phyloP scores from a whole-genome alignment of 768 basidiomycete genomes.

The Boletus rubroflammeus region DNA sequence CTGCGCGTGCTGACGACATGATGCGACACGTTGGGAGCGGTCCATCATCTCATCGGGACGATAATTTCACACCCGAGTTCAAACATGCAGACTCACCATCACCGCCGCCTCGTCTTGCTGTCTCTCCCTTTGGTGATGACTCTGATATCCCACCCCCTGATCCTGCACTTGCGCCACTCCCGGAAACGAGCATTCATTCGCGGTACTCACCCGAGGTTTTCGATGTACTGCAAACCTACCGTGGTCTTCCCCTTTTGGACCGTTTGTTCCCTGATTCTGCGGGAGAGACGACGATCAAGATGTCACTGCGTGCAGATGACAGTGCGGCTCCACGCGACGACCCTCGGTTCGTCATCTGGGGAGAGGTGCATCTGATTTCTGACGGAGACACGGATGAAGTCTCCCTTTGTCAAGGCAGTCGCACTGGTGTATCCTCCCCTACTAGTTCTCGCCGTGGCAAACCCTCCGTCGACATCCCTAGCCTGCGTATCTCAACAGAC shows the following conservation, averaged over 20 bases:
- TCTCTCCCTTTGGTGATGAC: constrained; percentile 29
- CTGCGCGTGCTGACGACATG: constrained; percentile 55
- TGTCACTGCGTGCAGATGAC: constrained; percentile 64
- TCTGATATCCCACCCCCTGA: constrained; percentile 27
- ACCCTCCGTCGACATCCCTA: constrained; percentile 26
- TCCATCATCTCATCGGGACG: constrained; percentile 6
- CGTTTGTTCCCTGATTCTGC: constrained; percentile 53
- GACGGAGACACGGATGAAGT: constrained; percentile 35
- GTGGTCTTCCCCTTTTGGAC: constrained; percentile 72
- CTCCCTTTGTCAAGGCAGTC: constrained; percentile 39
- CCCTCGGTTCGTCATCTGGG: constrained; percentile 92
- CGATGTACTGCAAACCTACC: constrained; percentile 76
- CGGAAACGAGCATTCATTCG: constrained; percentile 52
- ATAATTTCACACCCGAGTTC: neutral
- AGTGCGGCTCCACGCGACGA: constrained; percentile 78
- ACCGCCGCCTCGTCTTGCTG: constrained; percentile 20
- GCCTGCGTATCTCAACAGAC: constrained; percentile 22
- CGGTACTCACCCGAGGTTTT: constrained; percentile 74
- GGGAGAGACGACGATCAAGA: constrained; percentile 66
- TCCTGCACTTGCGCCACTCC: constrained; percentile 34
- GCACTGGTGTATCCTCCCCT: constrained; percentile 38
- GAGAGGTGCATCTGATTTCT: constrained; percentile 42
- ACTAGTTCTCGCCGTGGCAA: constrained; percentile 36
- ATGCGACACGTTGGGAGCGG: constrained; percentile 16
- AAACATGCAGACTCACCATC: constrained; percentile 9